Percentiles rank a stretch among this genome's conserved stretches.
Conservation (phyloP, 176 grass and related monocot genomes). For the Stipa capillata region DNA sequence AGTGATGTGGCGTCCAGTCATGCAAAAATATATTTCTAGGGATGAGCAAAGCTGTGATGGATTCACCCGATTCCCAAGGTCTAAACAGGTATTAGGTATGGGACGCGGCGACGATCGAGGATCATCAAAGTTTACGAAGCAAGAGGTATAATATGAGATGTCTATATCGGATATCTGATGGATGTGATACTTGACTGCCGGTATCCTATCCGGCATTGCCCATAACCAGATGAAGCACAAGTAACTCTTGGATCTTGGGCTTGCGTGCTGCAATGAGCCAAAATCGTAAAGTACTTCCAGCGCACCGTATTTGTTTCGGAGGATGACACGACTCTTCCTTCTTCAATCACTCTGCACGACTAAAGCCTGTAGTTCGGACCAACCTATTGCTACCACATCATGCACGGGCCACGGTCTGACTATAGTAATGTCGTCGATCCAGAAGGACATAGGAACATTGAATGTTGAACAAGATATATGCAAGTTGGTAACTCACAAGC, state of each 20-base stretch:
- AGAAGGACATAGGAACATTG: not conserved
- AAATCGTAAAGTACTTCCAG: not conserved
- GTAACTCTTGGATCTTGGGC: not conserved
- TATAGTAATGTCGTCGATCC: not conserved
- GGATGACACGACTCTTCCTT: not conserved
- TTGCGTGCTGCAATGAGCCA: not conserved
- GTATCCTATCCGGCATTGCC: not conserved
- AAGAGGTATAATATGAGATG: not conserved
- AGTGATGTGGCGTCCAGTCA: slow-evolving; percentile 21
- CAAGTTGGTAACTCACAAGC: too few species aligned
- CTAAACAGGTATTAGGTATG: not conserved
- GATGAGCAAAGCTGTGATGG: not conserved
- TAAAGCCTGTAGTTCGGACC: slow-evolving; percentile 20
- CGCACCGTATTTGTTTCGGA: not conserved
- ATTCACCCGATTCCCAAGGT: slow-evolving; percentile 13
- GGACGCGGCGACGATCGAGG: not conserved
- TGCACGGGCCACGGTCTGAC: slow-evolving; percentile 10
- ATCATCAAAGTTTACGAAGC: not conserved
- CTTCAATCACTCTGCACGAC: not conserved
- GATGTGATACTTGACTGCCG: not conserved
- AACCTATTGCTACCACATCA: slow-evolving; percentile 10
- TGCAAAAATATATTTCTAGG: not conserved
- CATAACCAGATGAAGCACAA: not conserved
- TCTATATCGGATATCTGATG: not conserved
- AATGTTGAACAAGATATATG: slow-evolving; percentile 14